phyloP scores from a whole-genome alignment of 1,284 basidiomycete genomes.

The Mycena sp. region DNA sequence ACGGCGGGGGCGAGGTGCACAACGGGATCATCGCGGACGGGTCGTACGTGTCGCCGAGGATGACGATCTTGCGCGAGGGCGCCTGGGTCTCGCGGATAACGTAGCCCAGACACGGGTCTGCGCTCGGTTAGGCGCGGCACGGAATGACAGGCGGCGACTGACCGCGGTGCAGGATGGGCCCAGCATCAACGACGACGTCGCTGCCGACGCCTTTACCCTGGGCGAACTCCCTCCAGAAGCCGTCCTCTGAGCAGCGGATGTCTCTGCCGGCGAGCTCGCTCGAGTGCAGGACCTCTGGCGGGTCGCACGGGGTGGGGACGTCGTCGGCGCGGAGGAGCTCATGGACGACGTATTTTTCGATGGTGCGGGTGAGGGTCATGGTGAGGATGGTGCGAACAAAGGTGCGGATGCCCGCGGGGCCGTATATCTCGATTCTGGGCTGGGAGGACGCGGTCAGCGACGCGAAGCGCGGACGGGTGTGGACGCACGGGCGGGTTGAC shows the following conservation, averaged over 20 bases:
- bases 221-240: slow-evolving; percentile 75
- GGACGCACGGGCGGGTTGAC: not conserved
- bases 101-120: slow-evolving; percentile 88
- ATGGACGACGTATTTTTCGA: slow-evolving; percentile 81
- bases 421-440: slow-evolving; percentile 82
- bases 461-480: not conserved
- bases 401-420: slow-evolving; percentile 83
- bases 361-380: slow-evolving; percentile 73
- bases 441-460: slow-evolving; percentile 34
- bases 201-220: slow-evolving; percentile 47
- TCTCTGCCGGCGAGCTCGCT: slow-evolving; percentile 79
- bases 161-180: slow-evolving; percentile 87
- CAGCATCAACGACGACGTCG: slow-evolving; percentile 75
- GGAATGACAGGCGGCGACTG: not conserved
- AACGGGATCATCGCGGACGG: slow-evolving; percentile 66
- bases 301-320: slow-evolving; percentile 50
- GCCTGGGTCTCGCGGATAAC: slow-evolving; percentile 72
- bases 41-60: slow-evolving; percentile 76
- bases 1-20: slow-evolving; percentile 58
- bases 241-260: slow-evolving; percentile 67
- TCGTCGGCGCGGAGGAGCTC: slow-evolving; percentile 71
- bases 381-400: slow-evolving; percentile 80
- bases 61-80: slow-evolving; percentile 58
- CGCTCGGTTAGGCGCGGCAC: not conserved
- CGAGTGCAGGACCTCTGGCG: slow-evolving; percentile 59